phyloP scores from a whole-genome alignment of 2,329 filamentous ascomycete species.

The Pseudocercospora crystallina region DNA sequence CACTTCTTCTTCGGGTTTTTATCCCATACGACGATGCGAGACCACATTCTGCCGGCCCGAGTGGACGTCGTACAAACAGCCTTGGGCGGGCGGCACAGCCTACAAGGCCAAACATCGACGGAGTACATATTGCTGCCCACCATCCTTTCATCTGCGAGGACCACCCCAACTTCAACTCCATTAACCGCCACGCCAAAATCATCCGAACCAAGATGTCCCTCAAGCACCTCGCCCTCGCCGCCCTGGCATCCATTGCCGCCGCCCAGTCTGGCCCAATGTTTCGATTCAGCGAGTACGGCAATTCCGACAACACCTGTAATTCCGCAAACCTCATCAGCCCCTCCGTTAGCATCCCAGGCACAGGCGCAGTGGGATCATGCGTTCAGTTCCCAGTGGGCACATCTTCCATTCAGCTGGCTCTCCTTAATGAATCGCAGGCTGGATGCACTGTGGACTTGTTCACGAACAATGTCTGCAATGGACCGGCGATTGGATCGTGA shows the following conservation, averaged over 20 bases:
- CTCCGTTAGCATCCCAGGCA: background rate
- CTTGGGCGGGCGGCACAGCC: too few species aligned
- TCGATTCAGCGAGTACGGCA: conserved; percentile 2
- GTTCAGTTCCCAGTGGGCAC: background rate
- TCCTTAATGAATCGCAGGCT: background rate
- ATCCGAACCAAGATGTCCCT: background rate
- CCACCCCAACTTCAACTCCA: too few species aligned
- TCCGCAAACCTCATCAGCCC: background rate
- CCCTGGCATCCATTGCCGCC: background rate
- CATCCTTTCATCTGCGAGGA: too few species aligned
- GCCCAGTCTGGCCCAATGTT: conserved; percentile 3
- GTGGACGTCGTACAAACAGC: too few species aligned
- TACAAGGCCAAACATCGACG: too few species aligned
- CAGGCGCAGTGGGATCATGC: background rate
- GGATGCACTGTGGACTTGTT: background rate
- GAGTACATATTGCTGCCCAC: too few species aligned
- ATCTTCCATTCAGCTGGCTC: background rate
- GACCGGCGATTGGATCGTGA: background rate
- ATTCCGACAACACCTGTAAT: background rate
- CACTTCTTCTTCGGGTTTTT: too few species aligned
- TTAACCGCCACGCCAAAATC: too few species aligned
- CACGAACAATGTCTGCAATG: conserved; percentile 1
- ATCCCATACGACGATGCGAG: too few species aligned
- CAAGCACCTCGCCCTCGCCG: background rate
- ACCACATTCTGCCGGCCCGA: too few species aligned